phyloP scores from a whole-genome alignment of 2,329 filamentous ascomycete genomes.

The Tolypocladium cylindrosporum region DNA sequence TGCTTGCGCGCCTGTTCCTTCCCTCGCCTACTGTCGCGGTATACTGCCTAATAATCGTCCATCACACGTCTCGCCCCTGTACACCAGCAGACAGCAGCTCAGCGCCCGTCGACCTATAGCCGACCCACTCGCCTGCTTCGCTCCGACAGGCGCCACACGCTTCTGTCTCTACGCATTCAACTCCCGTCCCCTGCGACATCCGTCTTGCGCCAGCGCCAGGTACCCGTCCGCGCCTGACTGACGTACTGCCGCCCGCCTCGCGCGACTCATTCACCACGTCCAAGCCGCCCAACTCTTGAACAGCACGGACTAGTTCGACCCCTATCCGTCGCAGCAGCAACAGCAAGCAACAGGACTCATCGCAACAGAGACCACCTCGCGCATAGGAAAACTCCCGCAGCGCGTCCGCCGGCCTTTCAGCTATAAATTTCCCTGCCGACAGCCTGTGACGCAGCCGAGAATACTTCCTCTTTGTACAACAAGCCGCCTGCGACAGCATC shows the following conservation, averaged over 20 bases:
- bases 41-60: neutral
- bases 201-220: conserved; percentile 10
- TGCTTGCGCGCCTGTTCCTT: neutral
- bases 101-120: neutral
- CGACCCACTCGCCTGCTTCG: conserved; percentile 2
- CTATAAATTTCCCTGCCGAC: conserved; percentile 8
- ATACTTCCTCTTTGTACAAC: conserved; percentile 3
- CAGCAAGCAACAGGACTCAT: neutral
- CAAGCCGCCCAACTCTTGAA: neutral
- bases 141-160: conserved; percentile 7
- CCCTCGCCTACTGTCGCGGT: neutral
- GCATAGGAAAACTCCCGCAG: neutral
- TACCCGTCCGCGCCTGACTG: conserved; percentile 9
- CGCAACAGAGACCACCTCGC: neutral
- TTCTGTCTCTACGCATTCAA: neutral
- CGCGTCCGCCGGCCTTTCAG: neutral
- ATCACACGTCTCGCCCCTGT: neutral
- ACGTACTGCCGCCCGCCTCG: neutral
- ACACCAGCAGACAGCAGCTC: neutral
- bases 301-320: neutral
- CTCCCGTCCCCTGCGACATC: conserved; percentile 3
- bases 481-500: conserved; percentile 15
- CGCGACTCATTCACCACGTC: neutral
- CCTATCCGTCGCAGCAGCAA: neutral
- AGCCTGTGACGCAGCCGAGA: conserved; percentile 7